Conservation (phyloP, 2,329 filamentous ascomycete species). For the Verticillium klebahnii region DNA sequence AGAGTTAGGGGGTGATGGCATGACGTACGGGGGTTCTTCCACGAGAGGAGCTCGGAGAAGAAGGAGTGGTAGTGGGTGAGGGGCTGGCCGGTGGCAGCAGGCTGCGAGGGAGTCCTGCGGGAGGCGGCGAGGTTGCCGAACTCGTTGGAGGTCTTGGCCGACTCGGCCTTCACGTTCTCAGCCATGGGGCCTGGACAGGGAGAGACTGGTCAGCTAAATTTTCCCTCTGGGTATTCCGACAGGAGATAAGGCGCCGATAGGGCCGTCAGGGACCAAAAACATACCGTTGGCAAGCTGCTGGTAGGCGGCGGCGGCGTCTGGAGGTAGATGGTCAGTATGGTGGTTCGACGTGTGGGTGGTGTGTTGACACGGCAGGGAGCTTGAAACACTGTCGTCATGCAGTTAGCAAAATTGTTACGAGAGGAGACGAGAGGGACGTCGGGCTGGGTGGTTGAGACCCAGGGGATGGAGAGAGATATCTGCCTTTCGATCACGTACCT, state of each 20-base stretch:
- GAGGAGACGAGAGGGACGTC: constrained; percentile 7
- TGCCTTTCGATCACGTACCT: constrained; percentile 31
- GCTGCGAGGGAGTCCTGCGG: constrained; percentile 48
- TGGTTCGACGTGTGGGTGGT: constrained; percentile 1
- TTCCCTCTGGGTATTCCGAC: neutral
- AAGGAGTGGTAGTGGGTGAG: constrained; percentile 68
- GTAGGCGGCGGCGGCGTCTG: constrained; percentile 46
- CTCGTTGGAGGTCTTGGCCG: constrained; percentile 50
- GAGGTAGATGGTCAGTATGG: constrained; percentile 25
- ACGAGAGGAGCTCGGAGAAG: constrained; percentile 65
- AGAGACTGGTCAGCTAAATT: neutral
- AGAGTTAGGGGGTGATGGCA: neutral
- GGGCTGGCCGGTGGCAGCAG: constrained; percentile 56
- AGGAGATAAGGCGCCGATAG: neutral
- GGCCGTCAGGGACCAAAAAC: constrained; percentile 7
- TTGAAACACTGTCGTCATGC: constrained; percentile 26
- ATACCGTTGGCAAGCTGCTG: constrained; percentile 43
- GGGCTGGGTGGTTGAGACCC: constrained; percentile 3
- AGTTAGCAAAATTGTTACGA: constrained; percentile 23
- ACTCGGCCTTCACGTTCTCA: constrained; percentile 53
- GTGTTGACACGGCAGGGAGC: constrained; percentile 3
- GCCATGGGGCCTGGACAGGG: constrained; percentile 48
- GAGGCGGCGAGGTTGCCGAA: constrained; percentile 54
- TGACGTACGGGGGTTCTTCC: constrained; percentile 61
- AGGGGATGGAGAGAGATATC: constrained; percentile 1